A percentile compares a stretch with the other conserved stretches of the same genome.
These are phyloP conservation scores for Cryptosporidium sp. DNA, from an alignment of 169 alveolate genomes.

Conservation along the genomic window DNA sequence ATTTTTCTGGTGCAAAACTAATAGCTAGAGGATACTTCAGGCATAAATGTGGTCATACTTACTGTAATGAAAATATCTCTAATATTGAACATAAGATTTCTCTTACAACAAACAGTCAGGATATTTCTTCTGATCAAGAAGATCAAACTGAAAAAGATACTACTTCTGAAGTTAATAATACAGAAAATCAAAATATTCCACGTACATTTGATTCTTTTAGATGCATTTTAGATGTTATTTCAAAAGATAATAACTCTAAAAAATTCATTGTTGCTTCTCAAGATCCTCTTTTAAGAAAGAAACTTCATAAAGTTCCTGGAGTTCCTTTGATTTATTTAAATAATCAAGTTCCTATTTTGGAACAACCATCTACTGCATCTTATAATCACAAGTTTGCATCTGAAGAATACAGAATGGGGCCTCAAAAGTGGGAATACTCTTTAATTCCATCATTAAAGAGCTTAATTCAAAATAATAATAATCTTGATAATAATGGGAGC, in stretches of 20 bases:
- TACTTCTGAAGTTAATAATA: not conserved
- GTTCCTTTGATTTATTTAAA: conserved; percentile 46
- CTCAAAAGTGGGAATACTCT: conserved; percentile 69
- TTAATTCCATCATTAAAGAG: conserved; percentile 18
- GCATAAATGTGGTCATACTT: conserved; percentile 62
- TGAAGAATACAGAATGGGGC: conserved; percentile 38
- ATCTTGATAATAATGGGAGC: not conserved
- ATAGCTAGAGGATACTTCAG: conserved; percentile 64
- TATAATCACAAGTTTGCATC: not conserved
- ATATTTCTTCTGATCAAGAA: conserved; percentile 7
- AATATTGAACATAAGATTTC: not conserved
- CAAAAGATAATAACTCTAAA: conserved; percentile 30
- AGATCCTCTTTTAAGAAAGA: conserved; percentile 35
- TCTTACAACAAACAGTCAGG: not conserved
- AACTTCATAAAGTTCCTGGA: conserved; percentile 57
- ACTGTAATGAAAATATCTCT: not conserved
- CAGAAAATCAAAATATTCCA: not conserved
- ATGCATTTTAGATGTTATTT: conserved; percentile 53
- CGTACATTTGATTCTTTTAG: conserved; percentile 69
- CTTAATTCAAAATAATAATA: not conserved
- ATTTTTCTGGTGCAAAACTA: conserved; percentile 72
- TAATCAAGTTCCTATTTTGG: conserved; percentile 54
- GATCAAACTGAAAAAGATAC: not conserved
- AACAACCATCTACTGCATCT: conserved; percentile 53
- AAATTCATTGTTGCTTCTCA: conserved; percentile 71